Evolutionary conservation across 106 monocot genomes (phyloP).

Genomic region (Dendrobium huoshanense): DNA sequence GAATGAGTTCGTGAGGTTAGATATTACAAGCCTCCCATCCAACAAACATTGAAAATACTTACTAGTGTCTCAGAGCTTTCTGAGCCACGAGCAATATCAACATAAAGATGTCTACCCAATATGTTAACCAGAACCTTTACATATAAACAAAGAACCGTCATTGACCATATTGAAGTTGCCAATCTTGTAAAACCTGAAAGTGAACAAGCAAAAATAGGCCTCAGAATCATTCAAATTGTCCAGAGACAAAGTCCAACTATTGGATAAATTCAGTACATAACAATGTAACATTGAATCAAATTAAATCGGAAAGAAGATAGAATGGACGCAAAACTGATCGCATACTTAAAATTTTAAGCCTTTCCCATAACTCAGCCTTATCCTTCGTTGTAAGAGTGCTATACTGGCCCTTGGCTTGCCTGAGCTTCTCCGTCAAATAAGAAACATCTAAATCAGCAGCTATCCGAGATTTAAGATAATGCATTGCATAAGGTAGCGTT

Average conservation of each 20-base stretch:
- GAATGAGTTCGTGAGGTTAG: background rate
- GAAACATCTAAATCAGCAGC: slow-evolving; percentile 65
- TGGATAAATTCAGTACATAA: background rate
- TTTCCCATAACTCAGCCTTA: slow-evolving; percentile 77
- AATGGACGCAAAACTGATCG: background rate
- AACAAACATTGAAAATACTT: slow-evolving; percentile 1
- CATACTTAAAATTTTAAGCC: slow-evolving; percentile 81
- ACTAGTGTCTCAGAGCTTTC: slow-evolving; percentile 39
- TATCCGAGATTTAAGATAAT: slow-evolving; percentile 39
- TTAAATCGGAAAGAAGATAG: background rate
- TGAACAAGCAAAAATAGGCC: background rate
- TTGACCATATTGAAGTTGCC: slow-evolving; percentile 75
- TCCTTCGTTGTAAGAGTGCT: slow-evolving; percentile 31
- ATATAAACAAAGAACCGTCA: slow-evolving; percentile 80
- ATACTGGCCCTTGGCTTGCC: slow-evolving; percentile 62
- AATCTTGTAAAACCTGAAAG: slow-evolving; percentile 75
- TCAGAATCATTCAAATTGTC: background rate
- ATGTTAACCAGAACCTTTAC: slow-evolving; percentile 86
- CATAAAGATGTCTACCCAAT: slow-evolving; percentile 89
- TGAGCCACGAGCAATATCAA: slow-evolving; percentile 60
- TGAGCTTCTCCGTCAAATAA: slow-evolving; percentile 61
- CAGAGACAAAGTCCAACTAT: background rate
- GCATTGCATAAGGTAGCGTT: slow-evolving; percentile 71
- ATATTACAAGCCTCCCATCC: background rate
- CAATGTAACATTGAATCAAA: slow-evolving; percentile 1